These are phyloP conservation scores for Tricholoma hemisulphureum DNA, from an alignment of 768 basidiomycete species.

Conservation along the genomic window DNA sequence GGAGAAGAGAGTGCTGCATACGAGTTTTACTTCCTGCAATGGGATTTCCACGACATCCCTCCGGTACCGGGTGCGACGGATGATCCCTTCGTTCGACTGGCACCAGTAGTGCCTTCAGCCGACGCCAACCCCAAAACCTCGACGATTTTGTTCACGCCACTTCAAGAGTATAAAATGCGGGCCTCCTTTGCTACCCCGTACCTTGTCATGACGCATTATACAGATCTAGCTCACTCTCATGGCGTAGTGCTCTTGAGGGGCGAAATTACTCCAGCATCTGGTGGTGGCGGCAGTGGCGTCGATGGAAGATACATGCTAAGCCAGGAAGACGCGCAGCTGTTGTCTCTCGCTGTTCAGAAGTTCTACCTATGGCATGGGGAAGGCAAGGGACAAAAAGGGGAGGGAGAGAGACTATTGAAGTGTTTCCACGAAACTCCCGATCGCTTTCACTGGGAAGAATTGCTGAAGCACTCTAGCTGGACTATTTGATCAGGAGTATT, in stretches of 20 bases:
- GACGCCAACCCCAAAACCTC: conserved; percentile 50
- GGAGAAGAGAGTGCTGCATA: conserved; percentile 47
- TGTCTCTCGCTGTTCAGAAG: conserved; percentile 77
- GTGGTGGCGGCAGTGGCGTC: conserved; percentile 30
- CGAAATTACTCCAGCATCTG: conserved; percentile 76
- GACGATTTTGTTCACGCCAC: conserved; percentile 87
- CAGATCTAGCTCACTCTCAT: conserved; percentile 80
- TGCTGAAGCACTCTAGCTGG: conserved; percentile 54
- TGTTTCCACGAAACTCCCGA: conserved; percentile 77
- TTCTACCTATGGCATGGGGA: conserved; percentile 72
- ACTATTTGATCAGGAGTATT: conserved; percentile 18
- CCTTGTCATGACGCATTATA: conserved; percentile 87
- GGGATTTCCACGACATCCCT: conserved; percentile 80
- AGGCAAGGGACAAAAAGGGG: conserved; percentile 24
- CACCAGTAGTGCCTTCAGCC: conserved; percentile 15
- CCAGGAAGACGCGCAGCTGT: conserved; percentile 81
- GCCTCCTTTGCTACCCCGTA: conserved; percentile 87
- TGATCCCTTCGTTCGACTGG: conserved; percentile 45
- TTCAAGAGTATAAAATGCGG: conserved; percentile 89
- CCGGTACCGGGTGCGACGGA: conserved; percentile 49
- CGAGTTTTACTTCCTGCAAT: conserved; percentile 87
- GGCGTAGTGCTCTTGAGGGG: conserved; percentile 84
- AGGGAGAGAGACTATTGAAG: conserved; percentile 53
- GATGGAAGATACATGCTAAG: conserved; percentile 57
- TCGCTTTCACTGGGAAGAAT: conserved; percentile 79